phyloP scores from a whole-genome alignment of 192 early-diverging fungal genomes.

The Umbelopsis vinacea region DNA sequence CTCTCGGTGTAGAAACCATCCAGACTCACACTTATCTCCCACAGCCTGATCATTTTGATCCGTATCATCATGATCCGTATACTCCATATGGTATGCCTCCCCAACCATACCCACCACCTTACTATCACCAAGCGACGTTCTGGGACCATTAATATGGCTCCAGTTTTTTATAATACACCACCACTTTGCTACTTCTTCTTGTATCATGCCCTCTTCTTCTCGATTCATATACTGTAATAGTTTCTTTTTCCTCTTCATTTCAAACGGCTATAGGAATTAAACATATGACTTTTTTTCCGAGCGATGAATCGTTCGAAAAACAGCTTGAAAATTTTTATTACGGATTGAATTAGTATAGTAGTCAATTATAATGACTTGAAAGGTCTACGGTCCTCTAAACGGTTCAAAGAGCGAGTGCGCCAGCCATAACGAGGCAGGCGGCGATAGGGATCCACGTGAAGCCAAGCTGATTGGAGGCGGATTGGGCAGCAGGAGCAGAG shows the following conservation, averaged over 20 bases:
- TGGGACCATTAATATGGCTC: background rate
- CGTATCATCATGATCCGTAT: background rate
- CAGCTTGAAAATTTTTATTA: background rate
- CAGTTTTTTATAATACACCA: background rate
- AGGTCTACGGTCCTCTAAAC: background rate
- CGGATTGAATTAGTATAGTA: background rate
- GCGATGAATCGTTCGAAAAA: background rate
- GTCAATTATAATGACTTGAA: background rate
- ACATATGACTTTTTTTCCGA: background rate
- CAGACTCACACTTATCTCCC: background rate
- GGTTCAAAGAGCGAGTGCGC: constrained; percentile 8
- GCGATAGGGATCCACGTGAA: constrained; percentile 4
- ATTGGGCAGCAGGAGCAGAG: background rate
- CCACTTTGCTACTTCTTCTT: background rate
- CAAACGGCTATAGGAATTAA: background rate
- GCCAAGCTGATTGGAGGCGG: constrained; percentile 2
- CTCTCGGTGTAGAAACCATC: background rate
- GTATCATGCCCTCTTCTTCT: too few species aligned
- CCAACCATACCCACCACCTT: background rate
- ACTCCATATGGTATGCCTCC: background rate
- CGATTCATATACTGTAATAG: background rate
- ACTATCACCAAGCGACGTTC: background rate
- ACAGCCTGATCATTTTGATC: too few species aligned
- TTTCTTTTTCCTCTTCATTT: background rate
- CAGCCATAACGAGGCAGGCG: constrained; percentile 9